Conservation (phyloP, 2,329 filamentous ascomycete species). For the Hirsutella minnesotensis region DNA sequence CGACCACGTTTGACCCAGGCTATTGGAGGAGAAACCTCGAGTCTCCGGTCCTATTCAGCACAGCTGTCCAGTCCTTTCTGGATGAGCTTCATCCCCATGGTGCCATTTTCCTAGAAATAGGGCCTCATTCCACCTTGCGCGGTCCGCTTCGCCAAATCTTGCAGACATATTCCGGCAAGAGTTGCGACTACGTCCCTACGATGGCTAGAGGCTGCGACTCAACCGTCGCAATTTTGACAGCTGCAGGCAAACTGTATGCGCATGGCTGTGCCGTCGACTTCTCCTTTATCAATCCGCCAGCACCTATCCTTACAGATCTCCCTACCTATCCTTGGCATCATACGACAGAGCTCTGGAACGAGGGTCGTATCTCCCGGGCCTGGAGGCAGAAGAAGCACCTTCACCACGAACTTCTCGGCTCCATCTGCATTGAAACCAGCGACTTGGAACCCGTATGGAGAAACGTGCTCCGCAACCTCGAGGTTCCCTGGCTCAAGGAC, state of each 20-base stretch:
- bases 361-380: constrained; percentile 12
- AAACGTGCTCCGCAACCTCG: constrained; percentile 22
- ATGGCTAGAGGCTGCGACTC: constrained; percentile 7
- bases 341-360: constrained; percentile 9
- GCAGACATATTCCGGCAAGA: not conserved
- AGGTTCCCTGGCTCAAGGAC: constrained; percentile 31
- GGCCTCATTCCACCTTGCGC: constrained; percentile 10
- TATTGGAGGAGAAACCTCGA: constrained; percentile 8
- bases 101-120: constrained; percentile 11
- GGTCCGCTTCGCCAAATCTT: constrained; percentile 10
- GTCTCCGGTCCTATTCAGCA: constrained; percentile 7
- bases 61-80: constrained; percentile 6
- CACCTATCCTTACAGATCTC: constrained; percentile 21
- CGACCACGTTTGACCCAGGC: not conserved
- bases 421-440: constrained; percentile 15
- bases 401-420: constrained; percentile 18
- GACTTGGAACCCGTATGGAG: constrained; percentile 24
- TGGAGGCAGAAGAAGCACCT: constrained; percentile 10
- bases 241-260: constrained; percentile 8
- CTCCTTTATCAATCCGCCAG: not conserved
- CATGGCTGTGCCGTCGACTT: constrained; percentile 6
- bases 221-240: constrained; percentile 4
- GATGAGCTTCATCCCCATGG: not conserved
- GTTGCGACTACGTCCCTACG: constrained; percentile 4
- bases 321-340: constrained; percentile 15